Evolutionary conservation across 139 green algal species (phyloP).

Genomic region (Haematococcus sp.): DNA sequence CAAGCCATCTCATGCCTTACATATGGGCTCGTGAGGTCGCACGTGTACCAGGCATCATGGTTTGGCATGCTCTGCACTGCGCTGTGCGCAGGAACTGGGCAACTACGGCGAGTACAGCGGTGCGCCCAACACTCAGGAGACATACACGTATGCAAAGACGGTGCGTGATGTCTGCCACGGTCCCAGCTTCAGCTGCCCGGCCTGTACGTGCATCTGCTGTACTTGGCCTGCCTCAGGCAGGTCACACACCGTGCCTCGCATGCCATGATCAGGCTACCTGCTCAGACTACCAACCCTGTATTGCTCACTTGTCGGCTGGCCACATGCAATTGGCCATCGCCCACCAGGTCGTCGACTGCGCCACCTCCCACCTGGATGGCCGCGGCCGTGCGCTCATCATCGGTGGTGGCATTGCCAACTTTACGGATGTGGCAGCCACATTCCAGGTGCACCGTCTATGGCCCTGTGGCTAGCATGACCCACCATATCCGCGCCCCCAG

Average conservation of each 20-base stretch:
- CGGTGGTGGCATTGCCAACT: constrained; percentile 94
- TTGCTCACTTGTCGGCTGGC: no score
- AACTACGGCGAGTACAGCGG: constrained; percentile 93
- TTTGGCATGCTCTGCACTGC: no score
- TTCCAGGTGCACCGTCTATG: constrained; percentile 56
- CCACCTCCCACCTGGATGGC: constrained; percentile 71
- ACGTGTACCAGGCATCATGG: no score
- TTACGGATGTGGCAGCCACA: constrained; percentile 93
- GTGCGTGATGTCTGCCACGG: not conserved
- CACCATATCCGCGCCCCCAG: no score
- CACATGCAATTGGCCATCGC: no score
- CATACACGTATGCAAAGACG: constrained; percentile 23
- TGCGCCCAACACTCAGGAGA: constrained; percentile 31
- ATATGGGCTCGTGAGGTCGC: no score
- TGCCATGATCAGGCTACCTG: not conserved
- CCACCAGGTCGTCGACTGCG: constrained; percentile 38
- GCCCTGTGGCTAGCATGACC: no score
- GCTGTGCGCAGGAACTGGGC: constrained; percentile 69
- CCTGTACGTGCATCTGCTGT: constrained; percentile 1
- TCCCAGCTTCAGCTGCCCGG: no score
- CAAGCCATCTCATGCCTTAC: no score
- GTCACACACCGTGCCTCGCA: not conserved
- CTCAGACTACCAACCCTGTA: no score
- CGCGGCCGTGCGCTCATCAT: constrained; percentile 78
- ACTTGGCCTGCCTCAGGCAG: not conserved